Percentiles rank a stretch among this genome's conserved stretches.
Evolutionary conservation across 2,329 filamentous ascomycete genomes (phyloP).

Genomic region (Aspergillus sp.): DNA sequence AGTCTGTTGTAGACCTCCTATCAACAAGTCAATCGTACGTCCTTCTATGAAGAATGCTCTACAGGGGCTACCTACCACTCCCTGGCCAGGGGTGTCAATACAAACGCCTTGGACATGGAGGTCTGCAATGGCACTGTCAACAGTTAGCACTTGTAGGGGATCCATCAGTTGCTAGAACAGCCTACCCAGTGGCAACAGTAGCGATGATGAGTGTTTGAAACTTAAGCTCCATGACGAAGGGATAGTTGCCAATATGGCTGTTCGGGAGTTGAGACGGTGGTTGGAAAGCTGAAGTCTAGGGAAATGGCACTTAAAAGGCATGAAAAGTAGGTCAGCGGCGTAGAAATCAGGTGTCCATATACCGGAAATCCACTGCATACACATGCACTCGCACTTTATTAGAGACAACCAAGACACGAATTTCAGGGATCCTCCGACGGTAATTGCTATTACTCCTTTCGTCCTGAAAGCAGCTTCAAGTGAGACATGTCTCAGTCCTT

Average conservation of each 20-base stretch:
- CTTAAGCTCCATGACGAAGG: background rate
- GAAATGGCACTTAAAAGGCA: no score
- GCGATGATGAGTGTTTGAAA: background rate
- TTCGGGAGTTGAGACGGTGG: background rate
- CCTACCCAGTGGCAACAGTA: background rate
- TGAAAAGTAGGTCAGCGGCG: no score
- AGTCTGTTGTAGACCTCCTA: conserved; percentile 17
- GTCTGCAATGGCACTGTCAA: conserved; percentile 14
- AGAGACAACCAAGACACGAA: no score
- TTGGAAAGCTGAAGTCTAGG: background rate
- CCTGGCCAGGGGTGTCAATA: conserved; percentile 11
- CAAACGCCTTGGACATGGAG: conserved; percentile 16
- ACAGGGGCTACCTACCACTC: conserved; percentile 11
- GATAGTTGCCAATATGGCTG: background rate
- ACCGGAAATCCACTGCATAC: no score
- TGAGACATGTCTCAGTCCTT: no score
- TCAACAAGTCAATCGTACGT: background rate
- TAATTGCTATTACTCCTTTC: no score
- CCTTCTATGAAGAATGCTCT: background rate
- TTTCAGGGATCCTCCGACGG: no score
- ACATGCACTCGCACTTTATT: no score
- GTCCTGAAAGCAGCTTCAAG: no score
- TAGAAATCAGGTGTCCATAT: no score
- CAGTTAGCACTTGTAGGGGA: conserved; percentile 2
- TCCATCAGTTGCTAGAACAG: no score